A percentile compares a stretch with the other conserved stretches of the same genome.
Evolutionary conservation across 164 flowering plant genomes (phyloP).

Genomic region (Berberis vulgaris): DNA sequence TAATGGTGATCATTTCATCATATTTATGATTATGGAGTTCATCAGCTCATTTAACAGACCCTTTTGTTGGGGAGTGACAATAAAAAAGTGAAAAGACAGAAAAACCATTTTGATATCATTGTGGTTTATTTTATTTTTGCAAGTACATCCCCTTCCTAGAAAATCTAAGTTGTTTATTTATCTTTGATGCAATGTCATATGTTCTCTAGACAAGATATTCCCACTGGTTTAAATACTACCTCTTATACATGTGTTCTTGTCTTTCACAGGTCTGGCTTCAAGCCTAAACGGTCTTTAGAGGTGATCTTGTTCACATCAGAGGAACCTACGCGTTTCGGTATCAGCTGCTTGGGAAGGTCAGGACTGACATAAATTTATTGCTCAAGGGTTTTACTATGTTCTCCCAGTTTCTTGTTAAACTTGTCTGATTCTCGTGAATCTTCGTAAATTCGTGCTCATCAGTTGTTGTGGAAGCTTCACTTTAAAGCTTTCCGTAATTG

Average conservation of each 20-base stretch:
- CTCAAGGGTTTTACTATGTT: neutral
- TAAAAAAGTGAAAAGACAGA: too few relatives aligned
- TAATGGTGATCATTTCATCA: too few relatives aligned
- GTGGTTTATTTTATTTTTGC: too few relatives aligned
- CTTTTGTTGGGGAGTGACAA: too few relatives aligned
- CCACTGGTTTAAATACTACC: neutral
- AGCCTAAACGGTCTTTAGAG: conserved; percentile 83
- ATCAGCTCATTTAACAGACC: too few relatives aligned
- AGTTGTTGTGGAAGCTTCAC: neutral
- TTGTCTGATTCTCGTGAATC: neutral
- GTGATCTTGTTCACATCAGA: conserved; percentile 91
- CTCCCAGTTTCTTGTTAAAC: neutral
- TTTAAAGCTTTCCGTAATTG: neutral
- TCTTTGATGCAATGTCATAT: too few relatives aligned
- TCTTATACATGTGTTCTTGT: conserved; percentile 1
- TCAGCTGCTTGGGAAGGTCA: conserved; percentile 97
- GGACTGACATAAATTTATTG: neutral
- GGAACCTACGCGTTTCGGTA: conserved; percentile 97
- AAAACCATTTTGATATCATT: too few relatives aligned
- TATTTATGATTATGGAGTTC: too few relatives aligned
- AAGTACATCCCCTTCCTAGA: too few relatives aligned
- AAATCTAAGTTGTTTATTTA: too few relatives aligned
- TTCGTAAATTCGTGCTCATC: neutral
- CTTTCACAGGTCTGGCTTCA: conserved; percentile 68
- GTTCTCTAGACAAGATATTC: too few relatives aligned